Base-by-base conservation (phyloP, 108 stramenopile species). In the Heterococcus sp. region DNA sequence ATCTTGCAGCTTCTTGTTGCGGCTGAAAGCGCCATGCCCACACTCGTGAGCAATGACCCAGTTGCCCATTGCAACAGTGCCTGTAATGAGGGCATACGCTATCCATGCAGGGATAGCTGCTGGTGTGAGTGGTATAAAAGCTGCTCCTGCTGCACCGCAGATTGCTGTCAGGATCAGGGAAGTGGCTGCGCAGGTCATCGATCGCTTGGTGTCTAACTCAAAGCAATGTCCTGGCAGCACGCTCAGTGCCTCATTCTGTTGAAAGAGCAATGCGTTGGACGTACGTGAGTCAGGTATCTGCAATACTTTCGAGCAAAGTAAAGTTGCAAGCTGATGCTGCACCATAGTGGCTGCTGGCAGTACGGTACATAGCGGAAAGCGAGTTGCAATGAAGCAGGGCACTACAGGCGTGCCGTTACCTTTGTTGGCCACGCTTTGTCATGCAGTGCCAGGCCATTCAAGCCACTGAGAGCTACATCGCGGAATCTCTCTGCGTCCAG, bases 31-130 rank as follows among this genome's bases (percentile, higher is more conserved):
- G 29, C 94, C 94, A 77, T 99, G 98, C 66, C 98, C 98, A 76
- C 96, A 97, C 77, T 99, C 98, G 87, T 99, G 98, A 2, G 93
- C 96, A 0, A 99, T 83, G 64, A 99, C 98, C 98, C 98, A 99
- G 28, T 93, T 93, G 26, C 98, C 96, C 30, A 95, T 97, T 66
- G 95, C 84, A 72, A 96, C 94, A 74, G 92, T 93, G 72, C 98
- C 98, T 89, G 92, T 92, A 89, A 94, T 94, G 86, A 94, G 94
- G 77, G 94, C 93, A 79, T 97, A 98, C 73, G 90, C 85, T 34
- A 88, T 88, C 97, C 97, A 98, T 40, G 93, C 93, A 68, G 90
- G 73, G 39, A 88, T 82, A 88, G 88, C 92, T 4, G 46, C 65
- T 31, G 78, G 69, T 31, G 81, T 73, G 32, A 90, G 83, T 32